These are phyloP conservation scores for Dictyostelium firmibasis DNA, from an alignment of 78 protist genomes.

Conservation along the genomic window DNA sequence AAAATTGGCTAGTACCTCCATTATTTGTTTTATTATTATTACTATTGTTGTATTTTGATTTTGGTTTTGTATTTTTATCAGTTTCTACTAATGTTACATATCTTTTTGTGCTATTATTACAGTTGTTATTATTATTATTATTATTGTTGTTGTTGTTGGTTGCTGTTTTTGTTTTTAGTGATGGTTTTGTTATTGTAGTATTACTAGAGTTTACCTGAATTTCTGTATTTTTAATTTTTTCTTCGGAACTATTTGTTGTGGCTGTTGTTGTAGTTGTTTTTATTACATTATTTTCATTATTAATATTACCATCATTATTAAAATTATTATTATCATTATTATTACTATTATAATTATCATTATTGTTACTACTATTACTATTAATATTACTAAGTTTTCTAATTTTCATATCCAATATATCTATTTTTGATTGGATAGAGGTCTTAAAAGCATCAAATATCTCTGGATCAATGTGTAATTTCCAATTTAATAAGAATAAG, in stretches of 20 bases:
- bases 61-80: not conserved
- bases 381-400: not conserved
- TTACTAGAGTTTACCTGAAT: not conserved
- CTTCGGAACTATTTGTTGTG: not conserved
- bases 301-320: too few relatives aligned
- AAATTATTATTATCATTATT: not conserved
- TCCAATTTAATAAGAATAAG: slow-evolving; percentile 6
- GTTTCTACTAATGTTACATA: not conserved
- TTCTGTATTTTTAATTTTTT: too few relatives aligned
- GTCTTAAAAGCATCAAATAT: not conserved
- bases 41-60: not conserved
- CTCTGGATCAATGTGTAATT: not conserved
- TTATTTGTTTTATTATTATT: not conserved
- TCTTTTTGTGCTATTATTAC: slow-evolving; percentile 12
- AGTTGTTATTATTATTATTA: not conserved
- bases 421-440: not conserved
- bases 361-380: not conserved
- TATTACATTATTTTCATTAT: not conserved
- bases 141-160: not conserved
- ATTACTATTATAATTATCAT: not conserved
- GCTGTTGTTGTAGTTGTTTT: not conserved
- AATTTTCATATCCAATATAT: not conserved
- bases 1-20: not conserved
- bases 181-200: not conserved
- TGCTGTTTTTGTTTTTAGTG: not conserved